Conservation (phyloP, 1,284 basidiomycete species). For the Volvariella volvacea region DNA sequence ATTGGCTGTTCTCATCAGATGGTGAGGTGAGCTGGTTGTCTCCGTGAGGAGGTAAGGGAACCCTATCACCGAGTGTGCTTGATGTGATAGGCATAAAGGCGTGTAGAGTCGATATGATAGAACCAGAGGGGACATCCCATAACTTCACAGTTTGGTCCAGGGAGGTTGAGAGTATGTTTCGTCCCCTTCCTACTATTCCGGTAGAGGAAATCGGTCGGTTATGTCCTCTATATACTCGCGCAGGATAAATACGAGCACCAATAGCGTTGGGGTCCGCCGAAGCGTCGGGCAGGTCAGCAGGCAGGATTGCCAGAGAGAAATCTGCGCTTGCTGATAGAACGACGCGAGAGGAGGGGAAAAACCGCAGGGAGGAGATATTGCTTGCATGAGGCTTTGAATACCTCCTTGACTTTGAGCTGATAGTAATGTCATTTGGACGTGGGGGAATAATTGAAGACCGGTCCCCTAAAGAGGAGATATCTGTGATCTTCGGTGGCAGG, state of each 20-base stretch:
- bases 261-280: slow-evolving; percentile 15
- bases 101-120: slow-evolving; percentile 37
- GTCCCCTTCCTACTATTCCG: slow-evolving; percentile 57
- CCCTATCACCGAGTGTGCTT: slow-evolving; percentile 34
- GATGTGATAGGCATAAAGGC: slow-evolving; percentile 36
- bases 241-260: slow-evolving; percentile 20
- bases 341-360: slow-evolving; percentile 60
- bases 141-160: slow-evolving; percentile 66
- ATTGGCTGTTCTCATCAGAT: neutral
- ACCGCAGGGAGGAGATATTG: slow-evolving; percentile 46
- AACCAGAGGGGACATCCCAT: slow-evolving; percentile 66
- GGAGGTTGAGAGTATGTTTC: slow-evolving; percentile 55
- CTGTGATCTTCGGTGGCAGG: neutral
- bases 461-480: neutral
- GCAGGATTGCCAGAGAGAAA: slow-evolving; percentile 53
- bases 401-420: neutral
- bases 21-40: slow-evolving; percentile 11
- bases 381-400: slow-evolving; percentile 35
- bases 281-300: slow-evolving; percentile 38
- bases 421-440: slow-evolving; percentile 20
- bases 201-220: slow-evolving; percentile 54
- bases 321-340: slow-evolving; percentile 60
- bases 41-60: slow-evolving; percentile 16
- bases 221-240: slow-evolving; percentile 65
- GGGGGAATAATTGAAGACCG: slow-evolving; percentile 22